Conservation (phyloP, 2,329 filamentous ascomycete species). For the Fonsecaea multimorphosa region DNA sequence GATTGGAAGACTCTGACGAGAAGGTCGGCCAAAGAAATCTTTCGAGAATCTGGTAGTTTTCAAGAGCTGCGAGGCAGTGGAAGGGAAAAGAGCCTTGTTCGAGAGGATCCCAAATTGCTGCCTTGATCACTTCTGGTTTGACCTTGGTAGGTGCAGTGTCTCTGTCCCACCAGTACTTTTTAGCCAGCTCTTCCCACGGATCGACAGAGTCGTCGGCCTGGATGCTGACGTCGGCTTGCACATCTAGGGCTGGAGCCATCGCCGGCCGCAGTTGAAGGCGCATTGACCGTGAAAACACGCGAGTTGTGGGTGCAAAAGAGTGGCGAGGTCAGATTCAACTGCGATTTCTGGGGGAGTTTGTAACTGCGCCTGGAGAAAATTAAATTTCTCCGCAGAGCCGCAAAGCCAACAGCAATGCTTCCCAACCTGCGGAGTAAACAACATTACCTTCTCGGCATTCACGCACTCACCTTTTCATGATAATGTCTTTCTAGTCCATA, state of each 20-base stretch:
- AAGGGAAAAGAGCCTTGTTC: conserved; percentile 80
- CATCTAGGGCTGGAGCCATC: conserved; percentile 64
- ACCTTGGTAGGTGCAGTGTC: conserved; percentile 62
- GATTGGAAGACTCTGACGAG: conserved; percentile 84
- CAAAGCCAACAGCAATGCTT: not conserved
- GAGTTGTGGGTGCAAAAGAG: not conserved
- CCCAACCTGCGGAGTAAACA: not conserved
- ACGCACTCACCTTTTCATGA: not conserved
- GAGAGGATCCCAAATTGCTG: conserved; percentile 85
- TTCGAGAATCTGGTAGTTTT: conserved; percentile 89
- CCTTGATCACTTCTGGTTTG: conserved; percentile 83
- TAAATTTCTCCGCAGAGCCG: conserved; percentile 20
- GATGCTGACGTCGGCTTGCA: conserved; percentile 41
- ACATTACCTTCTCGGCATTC: not conserved
- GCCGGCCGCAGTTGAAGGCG: conserved; percentile 51
- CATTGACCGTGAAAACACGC: conserved; percentile 17
- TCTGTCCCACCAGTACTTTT: conserved; percentile 83
- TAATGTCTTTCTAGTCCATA: not conserved
- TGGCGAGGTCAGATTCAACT: conserved; percentile 10
- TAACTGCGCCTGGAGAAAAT: conserved; percentile 5
- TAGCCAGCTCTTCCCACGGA: conserved; percentile 71
- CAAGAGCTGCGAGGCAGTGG: conserved; percentile 78
- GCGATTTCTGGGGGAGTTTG: conserved; percentile 8
- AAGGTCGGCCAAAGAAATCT: conserved; percentile 97
- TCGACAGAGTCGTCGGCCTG: conserved; percentile 40